phyloP scores from a whole-genome alignment of 2,329 filamentous ascomycete genomes.

The Gyromitra esculenta region DNA sequence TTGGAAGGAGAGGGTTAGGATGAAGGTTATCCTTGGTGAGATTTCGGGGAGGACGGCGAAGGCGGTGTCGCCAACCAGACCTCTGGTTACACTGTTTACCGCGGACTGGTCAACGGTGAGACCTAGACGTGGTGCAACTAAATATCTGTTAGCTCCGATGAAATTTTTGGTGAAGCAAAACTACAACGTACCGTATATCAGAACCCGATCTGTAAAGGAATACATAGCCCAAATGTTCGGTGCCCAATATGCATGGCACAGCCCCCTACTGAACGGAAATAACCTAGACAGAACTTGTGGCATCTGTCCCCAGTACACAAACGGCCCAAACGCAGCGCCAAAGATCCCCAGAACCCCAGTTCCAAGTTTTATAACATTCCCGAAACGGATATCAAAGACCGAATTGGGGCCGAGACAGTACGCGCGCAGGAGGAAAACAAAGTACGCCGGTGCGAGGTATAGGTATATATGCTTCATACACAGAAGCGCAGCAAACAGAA shows the following conservation, averaged over 20 bases:
- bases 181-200: slow-evolving; percentile 77
- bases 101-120: slow-evolving; percentile 77
- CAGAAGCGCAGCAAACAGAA: slow-evolving; percentile 83
- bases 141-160: slow-evolving; percentile 58
- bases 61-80: slow-evolving; percentile 89
- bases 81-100: slow-evolving; percentile 87
- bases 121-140: slow-evolving; percentile 83
- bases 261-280: slow-evolving; percentile 91
- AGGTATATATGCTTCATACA: slow-evolving; percentile 99
- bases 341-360: slow-evolving; percentile 76
- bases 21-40: slow-evolving; percentile 80
- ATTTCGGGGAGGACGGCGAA: slow-evolving; percentile 94
- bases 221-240: slow-evolving; percentile 98
- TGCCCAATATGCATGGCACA: slow-evolving; percentile 98
- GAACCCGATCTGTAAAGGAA: slow-evolving; percentile 83
- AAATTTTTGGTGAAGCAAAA: background rate
- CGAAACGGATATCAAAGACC: slow-evolving; percentile 77
- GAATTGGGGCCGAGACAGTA: slow-evolving; percentile 83
- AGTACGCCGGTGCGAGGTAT: slow-evolving; percentile 94
- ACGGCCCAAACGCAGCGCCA: slow-evolving; percentile 86
- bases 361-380: slow-evolving; percentile 86
- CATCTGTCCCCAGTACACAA: slow-evolving; percentile 81
- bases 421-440: slow-evolving; percentile 86
- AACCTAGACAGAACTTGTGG: slow-evolving; percentile 83
- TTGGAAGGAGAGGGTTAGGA: slow-evolving; percentile 84